These are phyloP conservation scores for Podospora pseudocomata DNA, from an alignment of 495 filamentous ascomycete genomes.

Conservation along the genomic window DNA sequence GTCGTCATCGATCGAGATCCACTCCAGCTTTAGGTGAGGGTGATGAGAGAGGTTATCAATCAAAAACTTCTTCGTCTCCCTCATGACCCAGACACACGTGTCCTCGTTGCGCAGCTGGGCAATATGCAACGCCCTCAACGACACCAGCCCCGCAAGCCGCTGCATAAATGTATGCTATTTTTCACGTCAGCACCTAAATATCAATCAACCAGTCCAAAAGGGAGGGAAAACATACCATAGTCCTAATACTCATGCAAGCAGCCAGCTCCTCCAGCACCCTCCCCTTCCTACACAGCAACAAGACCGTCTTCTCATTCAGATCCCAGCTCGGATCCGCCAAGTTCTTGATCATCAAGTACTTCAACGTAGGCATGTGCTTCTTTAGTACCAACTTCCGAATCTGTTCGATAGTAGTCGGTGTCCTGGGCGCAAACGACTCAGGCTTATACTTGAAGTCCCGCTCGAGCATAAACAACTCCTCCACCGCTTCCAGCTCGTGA, in stretches of 20 bases:
- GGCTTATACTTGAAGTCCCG: slow-evolving; percentile 45
- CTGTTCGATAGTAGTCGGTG: slow-evolving; percentile 45
- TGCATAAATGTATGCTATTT: slow-evolving; percentile 53
- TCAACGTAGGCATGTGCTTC: slow-evolving; percentile 43
- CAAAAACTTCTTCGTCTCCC: slow-evolving; percentile 50
- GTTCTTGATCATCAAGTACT: slow-evolving; percentile 50
- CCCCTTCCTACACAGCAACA: slow-evolving; percentile 46
- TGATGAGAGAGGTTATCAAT: slow-evolving; percentile 52
- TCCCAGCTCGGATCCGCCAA: slow-evolving; percentile 52
- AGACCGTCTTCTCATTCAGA: slow-evolving; percentile 46
- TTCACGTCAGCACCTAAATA: not conserved
- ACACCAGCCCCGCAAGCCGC: slow-evolving; percentile 41
- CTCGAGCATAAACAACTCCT: slow-evolving; percentile 59
- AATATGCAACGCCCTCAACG: slow-evolving; percentile 53
- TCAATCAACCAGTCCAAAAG: not conserved
- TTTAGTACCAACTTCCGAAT: slow-evolving; percentile 50
- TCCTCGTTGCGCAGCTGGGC: slow-evolving; percentile 49
- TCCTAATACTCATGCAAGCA: slow-evolving; percentile 46
- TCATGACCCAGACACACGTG: slow-evolving; percentile 44
- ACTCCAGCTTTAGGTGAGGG: slow-evolving; percentile 50
- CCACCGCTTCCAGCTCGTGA: slow-evolving; percentile 46
- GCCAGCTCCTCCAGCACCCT: slow-evolving; percentile 51
- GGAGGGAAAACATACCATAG: slow-evolving; percentile 45
- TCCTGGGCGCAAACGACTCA: slow-evolving; percentile 47
- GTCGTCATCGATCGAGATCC: slow-evolving; percentile 47